Conservation (phyloP, 2,329 filamentous ascomycete genomes). For the Colletotrichum nymphaeae region DNA sequence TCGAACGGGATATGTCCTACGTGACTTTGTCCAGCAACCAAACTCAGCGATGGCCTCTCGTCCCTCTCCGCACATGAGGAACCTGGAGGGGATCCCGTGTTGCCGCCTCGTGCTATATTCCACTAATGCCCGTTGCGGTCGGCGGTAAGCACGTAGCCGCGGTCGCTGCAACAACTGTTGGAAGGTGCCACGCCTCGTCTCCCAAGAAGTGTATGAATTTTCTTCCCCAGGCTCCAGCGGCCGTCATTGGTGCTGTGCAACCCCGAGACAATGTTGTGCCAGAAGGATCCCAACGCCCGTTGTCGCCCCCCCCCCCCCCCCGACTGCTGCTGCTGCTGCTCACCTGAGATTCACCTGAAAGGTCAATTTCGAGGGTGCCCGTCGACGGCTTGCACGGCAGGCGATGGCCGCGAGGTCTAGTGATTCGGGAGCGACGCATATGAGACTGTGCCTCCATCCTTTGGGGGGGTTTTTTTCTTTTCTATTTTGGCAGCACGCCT, state of each 20-base stretch:
- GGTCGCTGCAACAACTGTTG: neutral
- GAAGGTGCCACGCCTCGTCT: neutral
- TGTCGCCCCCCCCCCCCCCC: neutral
- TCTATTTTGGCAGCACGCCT: too few species aligned
- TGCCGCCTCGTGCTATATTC: neutral
- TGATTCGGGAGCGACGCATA: neutral
- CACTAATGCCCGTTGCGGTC: neutral
- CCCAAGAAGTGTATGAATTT: too few species aligned
- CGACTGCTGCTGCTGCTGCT: neutral
- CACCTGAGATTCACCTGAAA: constrained; percentile 19
- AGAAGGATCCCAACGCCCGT: neutral
- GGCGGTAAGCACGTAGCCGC: too few species aligned
- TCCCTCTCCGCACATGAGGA: neutral
- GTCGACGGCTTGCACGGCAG: neutral
- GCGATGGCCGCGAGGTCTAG: neutral
- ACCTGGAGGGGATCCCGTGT: neutral
- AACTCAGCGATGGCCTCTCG: neutral
- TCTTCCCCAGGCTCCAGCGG: neutral
- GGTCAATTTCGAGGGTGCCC: neutral
- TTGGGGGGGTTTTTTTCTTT: too few species aligned
- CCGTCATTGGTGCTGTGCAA: neutral
- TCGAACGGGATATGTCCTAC: neutral
- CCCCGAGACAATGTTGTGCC: neutral
- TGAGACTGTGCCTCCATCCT: neutral
- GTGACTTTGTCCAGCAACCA: neutral